Evolutionary conservation across 345 rosid genomes (phyloP).

Genomic region (Linum trigynum): DNA sequence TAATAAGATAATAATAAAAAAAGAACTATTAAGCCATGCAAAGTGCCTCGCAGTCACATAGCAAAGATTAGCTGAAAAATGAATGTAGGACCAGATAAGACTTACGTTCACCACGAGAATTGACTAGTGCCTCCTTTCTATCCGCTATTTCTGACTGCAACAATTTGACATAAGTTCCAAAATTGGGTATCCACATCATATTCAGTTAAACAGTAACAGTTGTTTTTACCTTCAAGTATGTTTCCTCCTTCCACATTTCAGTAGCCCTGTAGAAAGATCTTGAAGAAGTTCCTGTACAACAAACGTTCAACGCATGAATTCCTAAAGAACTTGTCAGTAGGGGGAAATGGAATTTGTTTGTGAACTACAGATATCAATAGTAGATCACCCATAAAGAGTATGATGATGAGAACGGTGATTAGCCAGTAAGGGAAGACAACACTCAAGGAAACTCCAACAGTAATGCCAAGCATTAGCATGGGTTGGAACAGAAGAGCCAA

Average conservation of each 20-base stretch:
- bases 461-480: neutral
- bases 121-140: conserved; percentile 33
- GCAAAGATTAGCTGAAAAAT: neutral
- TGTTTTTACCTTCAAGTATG: conserved; percentile 47
- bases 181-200: neutral
- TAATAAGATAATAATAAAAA: neutral
- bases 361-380: too few species aligned
- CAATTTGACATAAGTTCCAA: neutral
- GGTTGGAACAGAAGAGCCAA: neutral
- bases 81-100: neutral
- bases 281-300: neutral
- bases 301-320: neutral
- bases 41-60: too few species aligned
- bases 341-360: neutral
- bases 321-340: neutral
- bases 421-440: neutral
- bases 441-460: neutral
- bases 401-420: neutral
- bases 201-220: neutral
- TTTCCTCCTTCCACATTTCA: conserved; percentile 91
- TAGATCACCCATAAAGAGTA: neutral
- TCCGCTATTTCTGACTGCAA: conserved; percentile 59
- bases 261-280: conserved; percentile 49
- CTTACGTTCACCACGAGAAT: conserved; percentile 83
- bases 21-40: neutral